Conservation (phyloP, 257 asterid genomes). For the Solanum chiquidenum region DNA sequence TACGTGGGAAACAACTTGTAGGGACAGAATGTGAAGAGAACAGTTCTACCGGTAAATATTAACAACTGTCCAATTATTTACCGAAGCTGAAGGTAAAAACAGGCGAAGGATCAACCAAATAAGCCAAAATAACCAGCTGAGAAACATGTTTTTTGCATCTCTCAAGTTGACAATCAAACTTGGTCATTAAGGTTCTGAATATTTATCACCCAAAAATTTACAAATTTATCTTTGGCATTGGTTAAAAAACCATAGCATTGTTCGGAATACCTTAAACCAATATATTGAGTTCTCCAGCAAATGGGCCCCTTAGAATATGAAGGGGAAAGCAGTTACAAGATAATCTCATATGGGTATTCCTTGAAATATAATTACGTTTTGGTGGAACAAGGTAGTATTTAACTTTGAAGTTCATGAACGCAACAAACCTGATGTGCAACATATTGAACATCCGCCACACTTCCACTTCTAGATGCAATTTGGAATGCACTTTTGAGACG, state of each 20-base stretch:
- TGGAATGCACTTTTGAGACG: conserved; percentile 98
- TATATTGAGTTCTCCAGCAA: neutral
- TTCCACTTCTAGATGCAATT: conserved; percentile 94
- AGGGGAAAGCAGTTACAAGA: neutral
- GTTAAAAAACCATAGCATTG: neutral
- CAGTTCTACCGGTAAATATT: neutral
- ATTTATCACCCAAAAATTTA: neutral
- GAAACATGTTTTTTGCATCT: neutral
- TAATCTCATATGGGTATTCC: neutral
- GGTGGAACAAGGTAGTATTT: neutral
- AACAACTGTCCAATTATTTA: neutral
- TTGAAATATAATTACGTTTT: neutral
- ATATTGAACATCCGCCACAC: conserved; percentile 97
- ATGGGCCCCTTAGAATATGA: neutral
- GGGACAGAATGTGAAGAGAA: neutral
- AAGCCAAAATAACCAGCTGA: neutral
- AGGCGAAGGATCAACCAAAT: neutral
- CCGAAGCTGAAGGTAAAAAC: neutral
- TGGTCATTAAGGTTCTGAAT: neutral
- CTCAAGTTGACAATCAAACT: neutral
- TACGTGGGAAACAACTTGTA: neutral
- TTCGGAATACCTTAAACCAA: neutral
- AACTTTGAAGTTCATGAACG: neutral
- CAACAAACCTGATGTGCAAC: conserved; percentile 88
- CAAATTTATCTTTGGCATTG: neutral